These are phyloP conservation scores for Hypoxylon subgilvum DNA, from an alignment of 495 filamentous ascomycete species.

Conservation along the genomic window DNA sequence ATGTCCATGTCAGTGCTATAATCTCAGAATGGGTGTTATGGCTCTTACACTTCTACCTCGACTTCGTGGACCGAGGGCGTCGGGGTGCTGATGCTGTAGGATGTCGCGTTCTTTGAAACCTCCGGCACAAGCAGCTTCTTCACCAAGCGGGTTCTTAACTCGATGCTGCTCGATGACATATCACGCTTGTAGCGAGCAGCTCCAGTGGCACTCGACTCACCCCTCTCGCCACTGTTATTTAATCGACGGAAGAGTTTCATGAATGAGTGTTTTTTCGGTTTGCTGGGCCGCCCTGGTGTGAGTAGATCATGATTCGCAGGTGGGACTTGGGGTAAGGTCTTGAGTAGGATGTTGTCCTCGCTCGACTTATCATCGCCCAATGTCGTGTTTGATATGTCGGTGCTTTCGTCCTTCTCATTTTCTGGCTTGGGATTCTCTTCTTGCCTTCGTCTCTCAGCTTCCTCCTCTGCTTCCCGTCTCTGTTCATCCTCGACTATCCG, in stretches of 20 bases:
- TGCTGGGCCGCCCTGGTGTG: constrained; percentile 10
- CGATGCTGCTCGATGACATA: constrained; percentile 4
- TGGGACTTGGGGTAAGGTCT: background rate
- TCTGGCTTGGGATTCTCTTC: constrained; percentile 21
- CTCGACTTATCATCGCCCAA: background rate
- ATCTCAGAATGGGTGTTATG: background rate
- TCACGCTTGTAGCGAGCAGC: constrained; percentile 31
- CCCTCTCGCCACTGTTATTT: constrained; percentile 21
- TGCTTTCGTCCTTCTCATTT: constrained; percentile 7
- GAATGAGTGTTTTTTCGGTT: constrained; percentile 22
- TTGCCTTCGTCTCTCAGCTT: constrained; percentile 13
- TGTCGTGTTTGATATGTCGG: constrained; percentile 1
- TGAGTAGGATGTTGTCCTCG: background rate
- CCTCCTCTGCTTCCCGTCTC: constrained; percentile 15
- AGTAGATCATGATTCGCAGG: background rate
- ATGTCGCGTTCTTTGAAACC: constrained; percentile 20
- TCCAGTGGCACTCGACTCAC: constrained; percentile 36
- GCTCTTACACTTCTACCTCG: constrained; percentile 38
- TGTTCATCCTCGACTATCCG: constrained; percentile 40
- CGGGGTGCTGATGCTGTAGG: constrained; percentile 17
- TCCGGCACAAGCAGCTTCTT: constrained; percentile 26
- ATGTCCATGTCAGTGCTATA: background rate
- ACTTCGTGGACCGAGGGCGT: constrained; percentile 12
- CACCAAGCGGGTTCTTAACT: constrained; percentile 6
- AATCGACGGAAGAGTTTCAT: constrained; percentile 31